Percentiles rank a stretch among this genome's conserved stretches.
Evolutionary conservation across 306 rosid genomes (phyloP).

Genomic region (Cucumis melo): DNA sequence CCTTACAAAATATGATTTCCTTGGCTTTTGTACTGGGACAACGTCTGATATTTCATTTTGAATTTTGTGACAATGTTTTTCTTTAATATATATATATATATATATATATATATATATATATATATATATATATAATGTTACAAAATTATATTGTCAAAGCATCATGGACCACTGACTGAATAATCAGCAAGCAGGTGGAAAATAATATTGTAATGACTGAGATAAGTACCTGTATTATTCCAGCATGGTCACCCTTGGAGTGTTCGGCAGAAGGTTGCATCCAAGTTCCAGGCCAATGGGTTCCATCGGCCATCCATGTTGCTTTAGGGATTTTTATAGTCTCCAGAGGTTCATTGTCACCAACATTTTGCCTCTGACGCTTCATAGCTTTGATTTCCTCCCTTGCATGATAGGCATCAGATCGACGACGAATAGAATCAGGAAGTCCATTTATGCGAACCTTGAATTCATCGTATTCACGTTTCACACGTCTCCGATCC

Average conservation of each 20-base stretch:
- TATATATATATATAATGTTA: not conserved
- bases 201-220: not conserved
- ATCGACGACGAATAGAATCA: slow-evolving; percentile 83
- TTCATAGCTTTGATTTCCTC: slow-evolving; percentile 96
- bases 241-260: slow-evolving; percentile 82
- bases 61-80: not conserved
- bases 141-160: not conserved
- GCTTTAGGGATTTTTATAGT: slow-evolving; percentile 70
- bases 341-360: slow-evolving; percentile 52
- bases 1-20: not conserved
- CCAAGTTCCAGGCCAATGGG: slow-evolving; percentile 99
- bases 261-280: slow-evolving; percentile 54
- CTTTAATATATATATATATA: not conserved
- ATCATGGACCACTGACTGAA: not conserved
- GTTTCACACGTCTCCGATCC: slow-evolving; percentile 83
- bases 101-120: too few relatives aligned
- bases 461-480: slow-evolving; percentile 95
- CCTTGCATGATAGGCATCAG: slow-evolving; percentile 91
- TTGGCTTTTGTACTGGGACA: not conserved
- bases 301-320: slow-evolving; percentile 98
- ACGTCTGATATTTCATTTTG: not conserved
- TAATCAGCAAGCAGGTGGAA: not conserved
- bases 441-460: slow-evolving; percentile 83
- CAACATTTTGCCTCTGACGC: slow-evolving; percentile 54
- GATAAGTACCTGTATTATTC: slow-evolving; percentile 72